A percentile compares a stretch with the other conserved stretches of the same genome.
phyloP scores from a whole-genome alignment of 345 rosid species.

The Luvunga scandens region DNA sequence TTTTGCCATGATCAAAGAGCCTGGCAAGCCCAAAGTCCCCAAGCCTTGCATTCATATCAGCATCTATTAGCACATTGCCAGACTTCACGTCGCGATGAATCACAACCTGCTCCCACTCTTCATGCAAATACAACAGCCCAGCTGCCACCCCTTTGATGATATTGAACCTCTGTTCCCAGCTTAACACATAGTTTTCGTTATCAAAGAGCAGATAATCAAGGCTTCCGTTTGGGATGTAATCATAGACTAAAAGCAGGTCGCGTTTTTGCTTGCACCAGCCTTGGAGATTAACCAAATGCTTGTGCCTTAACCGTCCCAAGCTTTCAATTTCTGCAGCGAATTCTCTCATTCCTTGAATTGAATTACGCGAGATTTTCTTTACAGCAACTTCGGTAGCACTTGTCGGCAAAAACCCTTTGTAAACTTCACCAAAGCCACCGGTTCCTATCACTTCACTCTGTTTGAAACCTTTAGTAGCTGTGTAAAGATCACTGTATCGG shows the following conservation, averaged over 20 bases:
- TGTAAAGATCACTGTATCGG: conserved; percentile 46
- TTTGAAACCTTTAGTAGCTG: conserved; percentile 62
- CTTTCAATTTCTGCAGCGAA: conserved; percentile 73
- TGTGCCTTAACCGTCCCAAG: conserved; percentile 64
- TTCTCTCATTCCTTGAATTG: conserved; percentile 75
- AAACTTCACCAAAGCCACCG: conserved; percentile 78
- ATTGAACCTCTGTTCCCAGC: conserved; percentile 65
- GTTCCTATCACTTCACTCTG: conserved; percentile 58
- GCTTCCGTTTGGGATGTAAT: conserved; percentile 66
- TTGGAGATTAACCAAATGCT: conserved; percentile 62
- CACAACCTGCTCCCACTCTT: conserved; percentile 76
- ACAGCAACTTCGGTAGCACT: conserved; percentile 51
- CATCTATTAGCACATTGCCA: conserved; percentile 69
- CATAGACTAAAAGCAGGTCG: conserved; percentile 69
- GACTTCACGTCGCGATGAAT: conserved; percentile 78
- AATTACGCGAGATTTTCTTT: conserved; percentile 53
- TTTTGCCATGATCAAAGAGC: conserved; percentile 55
- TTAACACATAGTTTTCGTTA: conserved; percentile 26
- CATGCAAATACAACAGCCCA: conserved; percentile 63
- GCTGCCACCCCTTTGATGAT: conserved; percentile 67
- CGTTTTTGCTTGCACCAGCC: conserved; percentile 68
- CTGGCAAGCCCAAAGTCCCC: conserved; percentile 89
- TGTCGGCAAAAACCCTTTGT: conserved; percentile 46
- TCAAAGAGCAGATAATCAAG: conserved; percentile 48
- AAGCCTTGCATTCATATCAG: conserved; percentile 56